Evolutionary conservation across 1,284 basidiomycete genomes (phyloP), one percentile per base, ranked within the genome.

Genomic region (Fomitopsis palustris): DNA sequence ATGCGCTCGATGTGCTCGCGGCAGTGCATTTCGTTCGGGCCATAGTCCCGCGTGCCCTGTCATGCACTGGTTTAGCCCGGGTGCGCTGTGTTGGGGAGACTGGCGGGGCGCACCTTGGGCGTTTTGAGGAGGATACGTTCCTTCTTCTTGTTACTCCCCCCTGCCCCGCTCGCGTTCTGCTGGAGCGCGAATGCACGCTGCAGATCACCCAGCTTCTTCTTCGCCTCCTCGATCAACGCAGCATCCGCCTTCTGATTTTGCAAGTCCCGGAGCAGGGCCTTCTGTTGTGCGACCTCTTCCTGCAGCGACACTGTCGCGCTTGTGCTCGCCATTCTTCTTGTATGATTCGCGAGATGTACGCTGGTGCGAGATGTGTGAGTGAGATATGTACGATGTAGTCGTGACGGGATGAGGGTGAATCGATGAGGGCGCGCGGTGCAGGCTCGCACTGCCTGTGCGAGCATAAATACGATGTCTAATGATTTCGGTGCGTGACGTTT

Each of bases 11-110:
- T 91, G 74, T 92, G 87, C 69, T 93, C 90, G 60, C 96, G 87
- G 65, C 97, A 88, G 70, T 92, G 88, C 84, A 97, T 97, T 70
- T 97, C 94, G n/a, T 85, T 83, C 5, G 96, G 94, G 59, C 93
- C 92, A 79, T 95, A 98, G 76, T 99, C 96, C 59, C 95, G 86
- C 14, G 97, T 99, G 39, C 97, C 96, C 90, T 98, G 72, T 19
- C 54, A 37, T 41, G 49, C 16, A 23, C 41, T 62, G 60, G 39
- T 64, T 69, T 63, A 69, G 67, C 64, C 67, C 67, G 61, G 69
- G 66, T 57, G 53, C n/a, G 33, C 7, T 55, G 61, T 39, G 49
- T 19, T 10, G 41, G 39, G 49, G 35, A 21, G 56, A 53, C 43
- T 52, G 60, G 29, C 53, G 19, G 49, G 23, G 70, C 81, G 62